Evolutionary conservation across 306 rosid species (phyloP), one percentile per base, ranked within the genome.

Genomic region (Albizia julibrissin): DNA sequence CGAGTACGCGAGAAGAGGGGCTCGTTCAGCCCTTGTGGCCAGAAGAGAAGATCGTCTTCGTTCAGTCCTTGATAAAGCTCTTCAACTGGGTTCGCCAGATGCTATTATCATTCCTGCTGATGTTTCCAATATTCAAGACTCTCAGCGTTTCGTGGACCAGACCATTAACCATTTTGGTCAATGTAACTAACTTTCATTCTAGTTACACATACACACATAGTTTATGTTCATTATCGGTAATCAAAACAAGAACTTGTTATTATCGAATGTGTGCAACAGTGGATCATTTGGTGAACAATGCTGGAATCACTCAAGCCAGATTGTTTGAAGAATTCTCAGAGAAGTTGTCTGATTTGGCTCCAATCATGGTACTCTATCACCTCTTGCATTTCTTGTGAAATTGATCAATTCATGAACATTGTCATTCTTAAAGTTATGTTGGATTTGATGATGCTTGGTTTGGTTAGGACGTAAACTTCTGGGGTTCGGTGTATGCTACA

Each of bases 221-320:
- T 29, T 29, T 29, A 29, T 29, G 31, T 47, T 47, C 16, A 16
- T 47, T 47, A 47, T 3, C 16, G 52, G 15, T 46, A 46, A 46
- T 46, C 4, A 46, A 46, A 14, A 14, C 19, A 27, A 64, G 39
- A 29, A 27, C 40, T 4, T 13, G 4, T 64, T 15, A 26, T 10
- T 12, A 31, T 10, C 31, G 8, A n/a, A 14, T 26, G 15, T 6
- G 21, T 58, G 27, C 52, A 24, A 9, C 75, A 80, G 72, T 80
- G 83, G 72, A 80, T 58, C 77, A 80, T 71, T 42, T 71, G 77
- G 83, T 71, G n/a, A 80, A 71, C 71, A 80, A 80, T 27, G 62
- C 62, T n/a, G 83, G 77, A 9, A 56, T 71, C 19, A 14, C 2
- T 54, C 83, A 56, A 27, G 1, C 2, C 44, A 59, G 26, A 31